A percentile compares a stretch with the other conserved stretches of the same genome.
Evolutionary conservation across 2,329 filamentous ascomycete species (phyloP).

Genomic region (Geosmithia putterillii): DNA sequence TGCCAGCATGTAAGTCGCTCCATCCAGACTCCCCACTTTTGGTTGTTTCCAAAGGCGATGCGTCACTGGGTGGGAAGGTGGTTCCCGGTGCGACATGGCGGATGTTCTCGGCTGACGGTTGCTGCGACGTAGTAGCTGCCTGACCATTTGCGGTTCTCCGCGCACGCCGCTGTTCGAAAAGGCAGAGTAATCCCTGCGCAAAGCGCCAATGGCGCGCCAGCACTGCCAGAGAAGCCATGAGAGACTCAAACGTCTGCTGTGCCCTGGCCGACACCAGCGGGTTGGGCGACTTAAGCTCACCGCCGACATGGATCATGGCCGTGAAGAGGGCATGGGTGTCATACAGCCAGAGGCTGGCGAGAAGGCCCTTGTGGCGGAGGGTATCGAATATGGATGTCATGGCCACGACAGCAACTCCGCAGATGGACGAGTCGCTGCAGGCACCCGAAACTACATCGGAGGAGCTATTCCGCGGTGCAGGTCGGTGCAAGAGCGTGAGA

Average conservation of each 20-base stretch:
- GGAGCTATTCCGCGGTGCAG: slow-evolving; percentile 8
- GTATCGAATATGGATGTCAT: slow-evolving; percentile 17
- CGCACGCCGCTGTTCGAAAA: slow-evolving; percentile 12
- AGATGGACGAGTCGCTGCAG: slow-evolving; percentile 15
- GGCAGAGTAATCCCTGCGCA: slow-evolving; percentile 14
- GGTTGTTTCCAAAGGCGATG: neutral
- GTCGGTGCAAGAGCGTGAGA: slow-evolving; percentile 19
- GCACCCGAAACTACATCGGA: neutral
- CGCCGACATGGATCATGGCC: slow-evolving; percentile 14
- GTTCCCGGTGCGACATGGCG: slow-evolving; percentile 6
- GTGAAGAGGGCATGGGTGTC: slow-evolving; percentile 17
- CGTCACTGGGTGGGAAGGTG: slow-evolving; percentile 6
- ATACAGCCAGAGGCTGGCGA: slow-evolving; percentile 15
- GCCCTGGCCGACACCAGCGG: slow-evolving; percentile 18
- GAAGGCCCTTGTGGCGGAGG: slow-evolving; percentile 8
- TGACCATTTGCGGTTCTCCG: neutral
- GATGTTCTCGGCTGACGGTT: neutral
- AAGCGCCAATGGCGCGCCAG: slow-evolving; percentile 17
- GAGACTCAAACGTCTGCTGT: slow-evolving; percentile 13
- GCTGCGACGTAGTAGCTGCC: neutral
- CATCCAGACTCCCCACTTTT: neutral
- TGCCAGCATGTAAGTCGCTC: neutral
- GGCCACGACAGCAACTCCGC: slow-evolving; percentile 13
- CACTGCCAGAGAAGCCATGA: slow-evolving; percentile 14
- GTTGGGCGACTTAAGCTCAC: slow-evolving; percentile 13